phyloP scores from a whole-genome alignment of 495 filamentous ascomycete species.

The Sabuloglossum arenarium region DNA sequence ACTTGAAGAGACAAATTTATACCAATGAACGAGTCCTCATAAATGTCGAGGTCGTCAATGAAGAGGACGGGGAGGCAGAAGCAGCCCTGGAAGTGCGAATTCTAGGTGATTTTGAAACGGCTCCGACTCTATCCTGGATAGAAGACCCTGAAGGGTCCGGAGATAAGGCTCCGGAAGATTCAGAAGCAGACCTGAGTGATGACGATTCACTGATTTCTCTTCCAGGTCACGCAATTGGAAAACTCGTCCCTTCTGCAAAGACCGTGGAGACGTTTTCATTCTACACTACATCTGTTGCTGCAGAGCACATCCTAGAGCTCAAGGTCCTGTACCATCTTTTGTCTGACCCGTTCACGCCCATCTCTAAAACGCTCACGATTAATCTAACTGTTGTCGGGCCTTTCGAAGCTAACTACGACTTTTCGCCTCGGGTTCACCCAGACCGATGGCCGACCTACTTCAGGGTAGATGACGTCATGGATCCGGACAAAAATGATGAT shows the following conservation, averaged over 20 bases:
- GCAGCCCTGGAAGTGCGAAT: slow-evolving; percentile 46
- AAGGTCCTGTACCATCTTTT: slow-evolving; percentile 55
- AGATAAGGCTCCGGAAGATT: slow-evolving; percentile 1
- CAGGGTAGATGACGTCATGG: slow-evolving; percentile 23
- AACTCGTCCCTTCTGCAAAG: slow-evolving; percentile 18
- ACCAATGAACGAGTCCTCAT: slow-evolving; percentile 54
- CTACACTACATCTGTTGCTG: slow-evolving; percentile 23
- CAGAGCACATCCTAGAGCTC: slow-evolving; percentile 47
- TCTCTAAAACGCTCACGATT: slow-evolving; percentile 45
- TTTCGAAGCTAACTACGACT: slow-evolving; percentile 76
- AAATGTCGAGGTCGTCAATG: slow-evolving; percentile 51
- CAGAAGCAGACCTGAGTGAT: slow-evolving; percentile 2
- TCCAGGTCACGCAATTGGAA: slow-evolving; percentile 25
- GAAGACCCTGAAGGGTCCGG: neutral
- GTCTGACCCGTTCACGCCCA: slow-evolving; percentile 65
- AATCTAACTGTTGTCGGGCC: slow-evolving; percentile 55
- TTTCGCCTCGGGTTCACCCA: slow-evolving; percentile 52
- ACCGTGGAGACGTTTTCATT: slow-evolving; percentile 28
- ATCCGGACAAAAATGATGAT: slow-evolving; percentile 5
- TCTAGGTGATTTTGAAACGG: slow-evolving; percentile 33
- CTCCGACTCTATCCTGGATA: slow-evolving; percentile 25
- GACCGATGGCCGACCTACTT: slow-evolving; percentile 79
- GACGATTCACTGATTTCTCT: slow-evolving; percentile 6
- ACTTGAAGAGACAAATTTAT: slow-evolving; percentile 52
- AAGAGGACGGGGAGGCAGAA: slow-evolving; percentile 61